These are phyloP conservation scores for Solanum chiquidenum DNA, from an alignment of 257 asterid species.

Conservation along the genomic window DNA sequence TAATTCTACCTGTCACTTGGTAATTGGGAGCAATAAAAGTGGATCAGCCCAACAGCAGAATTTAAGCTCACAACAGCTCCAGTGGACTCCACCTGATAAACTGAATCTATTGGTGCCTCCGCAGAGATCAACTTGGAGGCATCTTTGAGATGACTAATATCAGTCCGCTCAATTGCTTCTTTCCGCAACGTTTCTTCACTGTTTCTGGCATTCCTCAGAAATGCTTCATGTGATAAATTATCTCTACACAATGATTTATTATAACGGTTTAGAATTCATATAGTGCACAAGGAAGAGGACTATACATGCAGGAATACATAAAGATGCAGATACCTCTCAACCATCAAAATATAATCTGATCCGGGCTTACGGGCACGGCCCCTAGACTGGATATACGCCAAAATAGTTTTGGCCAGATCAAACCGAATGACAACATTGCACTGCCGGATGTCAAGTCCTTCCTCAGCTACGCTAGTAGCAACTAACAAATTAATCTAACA, in stretches of 20 bases:
- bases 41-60: conserved; percentile 96
- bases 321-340: conserved; percentile 65
- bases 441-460: conserved; percentile 98
- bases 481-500: conserved; percentile 86
- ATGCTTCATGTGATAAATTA: conserved; percentile 76
- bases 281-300: conserved; percentile 5
- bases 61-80: conserved; percentile 99
- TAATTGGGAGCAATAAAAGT: conserved; percentile 94
- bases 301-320: conserved; percentile 1
- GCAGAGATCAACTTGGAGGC: conserved; percentile 38
- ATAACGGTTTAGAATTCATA: background rate
- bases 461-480: conserved; percentile 99
- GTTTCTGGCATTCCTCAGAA: conserved; percentile 87
- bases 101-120: conserved; percentile 44
- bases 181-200: conserved; percentile 96
- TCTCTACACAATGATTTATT: conserved; percentile 45
- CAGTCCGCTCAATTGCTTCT: conserved; percentile 98
- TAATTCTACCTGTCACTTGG: conserved; percentile 84
- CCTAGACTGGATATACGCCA: conserved; percentile 97
- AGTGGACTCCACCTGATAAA: conserved; percentile 92
- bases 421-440: conserved; percentile 98
- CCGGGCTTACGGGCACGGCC: conserved; percentile 99
- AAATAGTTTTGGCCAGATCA: conserved; percentile 97
- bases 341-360: conserved; percentile 97
- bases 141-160: conserved; percentile 86